These are phyloP conservation scores for Coemansia umbellata DNA, from an alignment of 192 early-diverging fungal species.

Conservation along the genomic window DNA sequence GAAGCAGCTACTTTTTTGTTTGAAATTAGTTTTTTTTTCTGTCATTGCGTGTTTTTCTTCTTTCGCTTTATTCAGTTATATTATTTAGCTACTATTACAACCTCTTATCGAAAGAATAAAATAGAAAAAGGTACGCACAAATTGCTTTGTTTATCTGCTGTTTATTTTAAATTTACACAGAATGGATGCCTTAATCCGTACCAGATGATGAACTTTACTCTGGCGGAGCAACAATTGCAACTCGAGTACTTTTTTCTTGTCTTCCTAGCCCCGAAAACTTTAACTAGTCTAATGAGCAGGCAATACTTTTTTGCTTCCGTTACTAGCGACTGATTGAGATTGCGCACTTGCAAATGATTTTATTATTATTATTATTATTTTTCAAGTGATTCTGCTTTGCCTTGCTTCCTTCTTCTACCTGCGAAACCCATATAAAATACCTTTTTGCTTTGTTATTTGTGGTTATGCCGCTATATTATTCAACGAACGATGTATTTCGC, in stretches of 20 bases:
- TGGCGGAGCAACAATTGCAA: not conserved
- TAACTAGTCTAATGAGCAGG: too few relatives aligned
- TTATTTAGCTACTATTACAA: constrained; percentile 1
- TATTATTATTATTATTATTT: too few relatives aligned
- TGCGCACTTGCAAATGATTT: too few relatives aligned
- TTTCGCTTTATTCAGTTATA: constrained; percentile 5
- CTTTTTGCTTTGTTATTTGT: too few relatives aligned
- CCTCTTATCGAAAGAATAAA: constrained; percentile 19
- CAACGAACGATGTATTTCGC: too few relatives aligned
- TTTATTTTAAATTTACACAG: not conserved
- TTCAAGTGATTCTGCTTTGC: too few relatives aligned
- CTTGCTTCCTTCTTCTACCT: too few relatives aligned
- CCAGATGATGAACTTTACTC: constrained; percentile 5
- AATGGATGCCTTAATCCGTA: not conserved
- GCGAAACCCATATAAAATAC: too few relatives aligned
- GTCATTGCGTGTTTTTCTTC: constrained; percentile 14
- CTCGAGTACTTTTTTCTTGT: not conserved
- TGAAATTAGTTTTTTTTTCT: constrained; percentile 15
- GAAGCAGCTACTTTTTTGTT: constrained; percentile 18
- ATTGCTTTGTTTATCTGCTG: not conserved
- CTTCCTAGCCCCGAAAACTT: too few relatives aligned
- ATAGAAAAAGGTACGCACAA: constrained; percentile 17
- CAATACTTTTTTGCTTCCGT: too few relatives aligned
- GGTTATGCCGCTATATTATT: too few relatives aligned
- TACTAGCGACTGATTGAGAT: too few relatives aligned